Conservation (phyloP, 108 stramenopile genomes). For the Aureococcus anophagefferens region DNA sequence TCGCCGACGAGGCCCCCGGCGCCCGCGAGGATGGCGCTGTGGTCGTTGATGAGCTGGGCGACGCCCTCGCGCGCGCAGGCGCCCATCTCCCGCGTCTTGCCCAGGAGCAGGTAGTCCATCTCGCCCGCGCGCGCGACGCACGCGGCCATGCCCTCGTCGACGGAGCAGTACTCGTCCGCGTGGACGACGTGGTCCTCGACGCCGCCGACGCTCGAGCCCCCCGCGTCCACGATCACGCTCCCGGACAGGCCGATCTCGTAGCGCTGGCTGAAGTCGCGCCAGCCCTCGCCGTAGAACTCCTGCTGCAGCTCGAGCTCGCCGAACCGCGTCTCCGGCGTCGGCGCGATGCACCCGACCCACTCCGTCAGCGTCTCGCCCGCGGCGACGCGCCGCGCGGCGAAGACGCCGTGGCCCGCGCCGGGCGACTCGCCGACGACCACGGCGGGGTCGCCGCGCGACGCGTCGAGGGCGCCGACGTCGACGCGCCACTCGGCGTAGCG, state of each 20-base stretch:
- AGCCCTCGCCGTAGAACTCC: not conserved
- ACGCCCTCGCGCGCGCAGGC: not conserved
- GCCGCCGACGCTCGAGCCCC: not conserved
- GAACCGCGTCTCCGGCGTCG: not conserved
- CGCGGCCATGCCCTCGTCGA: not conserved
- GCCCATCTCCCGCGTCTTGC: not conserved
- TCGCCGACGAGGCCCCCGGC: not conserved
- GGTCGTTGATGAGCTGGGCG: slow-evolving; percentile 1
- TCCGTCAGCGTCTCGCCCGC: not conserved
- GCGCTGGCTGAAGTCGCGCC: not conserved
- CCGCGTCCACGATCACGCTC: not conserved
- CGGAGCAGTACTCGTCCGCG: not conserved
- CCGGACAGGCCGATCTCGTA: not conserved
- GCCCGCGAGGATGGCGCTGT: not conserved
- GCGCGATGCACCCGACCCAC: not conserved
- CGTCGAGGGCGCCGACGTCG: not conserved
- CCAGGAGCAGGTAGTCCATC: not conserved
- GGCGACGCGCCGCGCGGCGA: not conserved
- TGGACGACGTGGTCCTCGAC: not conserved
- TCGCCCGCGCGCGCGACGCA: not conserved
- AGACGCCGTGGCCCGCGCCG: not conserved
- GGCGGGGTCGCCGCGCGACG: not conserved
- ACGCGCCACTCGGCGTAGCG: not conserved
- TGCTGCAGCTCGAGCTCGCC: not conserved
- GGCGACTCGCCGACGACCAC: not conserved